Percentiles rank a stretch among this genome's conserved stretches.
These are phyloP conservation scores for Diaporthe nobilis DNA, from an alignment of 2,329 filamentous ascomycete genomes.

Conservation along the genomic window DNA sequence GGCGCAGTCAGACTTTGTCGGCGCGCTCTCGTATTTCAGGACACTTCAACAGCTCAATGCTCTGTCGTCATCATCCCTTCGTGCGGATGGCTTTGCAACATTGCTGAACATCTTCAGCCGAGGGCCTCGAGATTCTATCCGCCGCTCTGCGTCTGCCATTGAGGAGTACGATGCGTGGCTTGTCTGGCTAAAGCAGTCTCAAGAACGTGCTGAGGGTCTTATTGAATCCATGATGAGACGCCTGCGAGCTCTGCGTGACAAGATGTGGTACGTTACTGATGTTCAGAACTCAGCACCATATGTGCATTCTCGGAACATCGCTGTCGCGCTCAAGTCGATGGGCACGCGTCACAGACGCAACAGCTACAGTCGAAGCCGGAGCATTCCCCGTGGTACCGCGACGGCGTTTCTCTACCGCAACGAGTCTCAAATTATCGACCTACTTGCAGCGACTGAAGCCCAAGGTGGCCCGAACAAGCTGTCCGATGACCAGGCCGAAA, in stretches of 20 bases:
- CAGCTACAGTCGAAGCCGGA: conserved; percentile 64
- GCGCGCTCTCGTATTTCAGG: conserved; percentile 88
- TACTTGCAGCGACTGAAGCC: conserved; percentile 84
- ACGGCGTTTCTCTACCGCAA: conserved; percentile 82
- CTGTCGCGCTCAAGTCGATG: conserved; percentile 92
- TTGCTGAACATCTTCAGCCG: conserved; percentile 81
- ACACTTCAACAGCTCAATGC: conserved; percentile 81
- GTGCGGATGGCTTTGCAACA: conserved; percentile 78
- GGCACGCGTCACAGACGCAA: conserved; percentile 73
- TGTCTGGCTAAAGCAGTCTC: conserved; percentile 85
- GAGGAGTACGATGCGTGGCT: conserved; percentile 87
- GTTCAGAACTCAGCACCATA: conserved; percentile 92
- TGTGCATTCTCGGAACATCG: conserved; percentile 87
- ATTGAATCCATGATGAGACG: conserved; percentile 82
- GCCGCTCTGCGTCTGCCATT: conserved; percentile 78
- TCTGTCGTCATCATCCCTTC: conserved; percentile 72
- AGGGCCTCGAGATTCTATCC: conserved; percentile 78
- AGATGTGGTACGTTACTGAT: conserved; percentile 99
- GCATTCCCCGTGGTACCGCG: conserved; percentile 57
- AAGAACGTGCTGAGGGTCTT: conserved; percentile 81
- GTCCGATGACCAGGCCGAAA: conserved; percentile 93
- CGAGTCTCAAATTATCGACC: conserved; percentile 87
- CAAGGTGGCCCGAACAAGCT: conserved; percentile 95
- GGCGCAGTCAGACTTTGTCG: conserved; percentile 85
- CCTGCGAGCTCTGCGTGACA: conserved; percentile 84